A percentile compares a stretch with the other conserved stretches of the same genome.
Conservation (phyloP, 2,329 filamentous ascomycete species). For the Botrytis aclada region DNA sequence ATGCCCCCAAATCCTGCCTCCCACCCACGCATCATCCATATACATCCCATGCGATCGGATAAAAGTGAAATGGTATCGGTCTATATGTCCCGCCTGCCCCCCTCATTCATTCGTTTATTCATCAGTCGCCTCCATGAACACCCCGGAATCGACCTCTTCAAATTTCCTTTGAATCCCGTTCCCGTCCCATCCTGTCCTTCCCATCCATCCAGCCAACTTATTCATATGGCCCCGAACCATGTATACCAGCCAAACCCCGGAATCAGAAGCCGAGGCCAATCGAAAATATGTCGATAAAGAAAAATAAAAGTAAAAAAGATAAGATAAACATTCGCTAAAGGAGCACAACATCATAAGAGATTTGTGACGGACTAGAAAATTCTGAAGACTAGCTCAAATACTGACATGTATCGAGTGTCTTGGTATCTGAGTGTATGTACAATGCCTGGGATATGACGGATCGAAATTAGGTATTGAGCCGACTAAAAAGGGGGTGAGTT, state of each 20-base stretch:
- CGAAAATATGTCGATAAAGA: neutral
- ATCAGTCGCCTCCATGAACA: neutral
- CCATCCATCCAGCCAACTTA: neutral
- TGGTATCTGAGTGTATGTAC: neutral
- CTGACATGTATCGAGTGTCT: neutral
- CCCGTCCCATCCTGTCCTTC: neutral
- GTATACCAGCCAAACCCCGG: neutral
- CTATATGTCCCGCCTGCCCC: neutral
- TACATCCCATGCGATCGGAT: slow-evolving; percentile 6
- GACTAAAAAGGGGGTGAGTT: neutral
- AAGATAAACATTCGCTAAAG: neutral
- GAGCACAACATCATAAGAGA: neutral
- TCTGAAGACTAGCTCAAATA: slow-evolving; percentile 3
- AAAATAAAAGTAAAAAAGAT: neutral
- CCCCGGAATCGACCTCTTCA: neutral
- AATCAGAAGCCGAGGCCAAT: neutral
- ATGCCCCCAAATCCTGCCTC: neutral
- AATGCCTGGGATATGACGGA: neutral
- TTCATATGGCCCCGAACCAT: neutral
- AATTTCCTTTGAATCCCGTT: neutral
- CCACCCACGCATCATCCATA: neutral
- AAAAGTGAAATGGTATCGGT: neutral
- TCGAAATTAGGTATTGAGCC: neutral
- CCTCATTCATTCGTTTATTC: neutral
- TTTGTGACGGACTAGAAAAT: neutral